Base-by-base conservation (phyloP, 2,329 filamentous ascomycete species). In the Fusarium graminum region DNA sequence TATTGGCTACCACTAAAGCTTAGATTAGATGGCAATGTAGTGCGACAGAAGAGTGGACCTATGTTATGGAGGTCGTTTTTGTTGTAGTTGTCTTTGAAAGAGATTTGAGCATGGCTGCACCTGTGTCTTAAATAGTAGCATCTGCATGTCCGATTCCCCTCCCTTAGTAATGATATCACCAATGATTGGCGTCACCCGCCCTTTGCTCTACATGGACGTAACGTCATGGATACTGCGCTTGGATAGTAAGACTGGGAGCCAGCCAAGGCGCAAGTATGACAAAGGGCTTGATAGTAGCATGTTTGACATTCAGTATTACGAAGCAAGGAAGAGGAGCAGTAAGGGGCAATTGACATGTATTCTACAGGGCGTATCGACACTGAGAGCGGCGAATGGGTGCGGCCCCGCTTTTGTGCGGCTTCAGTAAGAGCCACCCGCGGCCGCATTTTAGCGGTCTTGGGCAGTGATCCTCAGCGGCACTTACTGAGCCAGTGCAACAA, bases 41-140 rank as follows among this genome's bases (percentile, higher is more conserved):
- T 16, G 16, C 6, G 3, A n/a, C 7, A 7, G 7, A 17, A n/a
- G n/a, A 10, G n/a, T 4, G 16, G 10, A 5, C 10, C 5, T 1
- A 16, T 36, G 16, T 9, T 17, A n/a, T 9, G 4, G 34, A 17
- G 9, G 16, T 36, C 8, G 8, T 36, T 36, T 17, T 17, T 3
- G 16, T 10, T 36, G 16, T 36, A 2, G 22, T 10, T 36, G 34
- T 36, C 34, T 17, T 36, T 4, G 7, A n/a, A 9, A 36, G 13
- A 36, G 9, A 16, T 4, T 17, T n/a, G 4, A n/a, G 12, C n/a
- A 2, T 6, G 32, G 32, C 10, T 10, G 9, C 14, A 7, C 16
- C 32, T n/a, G 32, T n/a, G 32, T 36, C 14, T 36, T 36, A 36
- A n/a, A 36, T 36, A 36, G 8, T 9, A 36, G 14, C 16, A 3